Base-by-base conservation (phyloP, 2,329 filamentous ascomycete genomes). In the Cladosporium sp. region DNA sequence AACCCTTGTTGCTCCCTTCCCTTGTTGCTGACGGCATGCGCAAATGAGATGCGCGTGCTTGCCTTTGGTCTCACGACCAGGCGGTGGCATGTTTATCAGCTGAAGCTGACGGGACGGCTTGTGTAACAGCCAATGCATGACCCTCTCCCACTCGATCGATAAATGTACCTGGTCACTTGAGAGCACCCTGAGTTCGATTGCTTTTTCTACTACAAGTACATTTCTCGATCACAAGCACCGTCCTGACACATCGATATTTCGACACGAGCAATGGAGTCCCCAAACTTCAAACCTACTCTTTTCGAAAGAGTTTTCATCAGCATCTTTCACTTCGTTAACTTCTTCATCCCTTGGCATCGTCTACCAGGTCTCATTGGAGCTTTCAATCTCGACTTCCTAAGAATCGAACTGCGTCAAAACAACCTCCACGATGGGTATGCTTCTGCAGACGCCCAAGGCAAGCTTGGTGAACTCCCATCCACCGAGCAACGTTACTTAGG, bases 371-470 rank as follows among this genome's bases (percentile, higher is more conserved):
- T 67, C 30, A 52, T 75, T 13, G 70, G 71, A 2, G 68, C 66
- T 7, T 52, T 74, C 49, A 75, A 76, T 51, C 59, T 75, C 0
- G 60, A 62, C 11, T 65, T 69, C 12, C 59, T 71, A 5, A 67
- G 73, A 35, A 63, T 68, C 35, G 72, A 74, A 55, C 63, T 75
- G 3, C 69, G 72, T 3, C 59, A 65, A 32, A 61, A 73, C 45
- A 76, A 76, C 48, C 64, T 75, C 1, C 57, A 72, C 56, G 72
- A 75, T 59, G 63, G 62, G 4, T 75, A 75, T 42, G 62, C 69
- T 2, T 65, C 68, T 13, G 53, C 62, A 7, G 55, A 59, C 0
- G 60, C 59, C 4, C 72, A 75, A 52, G 72, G 72, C 29, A 70
- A 54, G 12, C 42, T 56, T 3, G 56, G 50, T 12, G 54, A 55